Evolutionary conservation across 2,329 filamentous ascomycete genomes (phyloP), one percentile per base, ranked within the genome.

Genomic region (Diaporthe vaccinii): DNA sequence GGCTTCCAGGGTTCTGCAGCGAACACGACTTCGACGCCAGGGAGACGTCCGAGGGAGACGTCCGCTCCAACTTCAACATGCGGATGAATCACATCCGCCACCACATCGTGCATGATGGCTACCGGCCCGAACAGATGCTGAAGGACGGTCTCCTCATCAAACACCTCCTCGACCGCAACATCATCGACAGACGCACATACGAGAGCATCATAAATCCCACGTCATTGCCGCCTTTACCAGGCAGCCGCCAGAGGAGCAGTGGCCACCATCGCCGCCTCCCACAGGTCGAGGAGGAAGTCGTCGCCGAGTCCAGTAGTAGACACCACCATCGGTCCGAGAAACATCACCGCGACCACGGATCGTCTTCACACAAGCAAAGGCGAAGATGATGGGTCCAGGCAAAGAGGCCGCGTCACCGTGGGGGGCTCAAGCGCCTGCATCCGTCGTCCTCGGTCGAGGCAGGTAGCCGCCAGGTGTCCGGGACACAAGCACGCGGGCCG

Each of bases 1-100:
- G 4, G 25, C 34, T 58, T 25, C n/a, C 58, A 76, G 75, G 75
- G 85, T 91, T 89, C 75, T 91, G 90, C 78, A 82, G 87, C 72
- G 61, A 79, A 0, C 71, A 75, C 7, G 20, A 44, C 0, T 89
- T 87, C 74, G 77, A 78, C 8, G 77, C 82, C 3, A 65, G 57
- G 0, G 61, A 77, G 0, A 70, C 61, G 0, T 62, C 12, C 2
- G 69, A 71, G 0, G 76, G 75, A 0, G 78, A 79, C 22, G 76
- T 69, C 14, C 72, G 68, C 2, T 14, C 10, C 2, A 84, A 82
- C 46, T 88, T 87, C 73, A 44, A 74, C 0, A 25, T 77, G 1
- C 85, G 89, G 2, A 88, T 91, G 87, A 41, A 79, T 4, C 90
- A 92, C 77, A 88, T 91, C 68, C 84, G 81, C 0, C 73, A 74